A percentile compares a stretch with the other conserved stretches of the same genome.
Conservation (phyloP, 768 basidiomycete species). For the Chalciporus sphaerocephalus region DNA sequence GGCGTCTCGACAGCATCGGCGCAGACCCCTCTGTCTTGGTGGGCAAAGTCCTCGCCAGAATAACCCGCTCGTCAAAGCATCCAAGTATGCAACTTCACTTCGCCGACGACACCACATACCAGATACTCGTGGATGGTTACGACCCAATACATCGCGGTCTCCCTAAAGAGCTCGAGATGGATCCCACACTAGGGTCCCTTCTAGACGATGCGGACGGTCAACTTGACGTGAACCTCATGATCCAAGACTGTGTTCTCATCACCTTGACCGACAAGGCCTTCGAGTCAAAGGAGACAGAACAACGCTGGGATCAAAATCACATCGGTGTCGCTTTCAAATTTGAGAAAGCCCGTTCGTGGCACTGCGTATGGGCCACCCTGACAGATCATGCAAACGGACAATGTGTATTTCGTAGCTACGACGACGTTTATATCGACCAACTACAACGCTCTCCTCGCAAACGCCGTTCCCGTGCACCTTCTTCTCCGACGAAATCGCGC, state of each 20-base stretch:
- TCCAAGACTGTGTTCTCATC: slow-evolving; percentile 51
- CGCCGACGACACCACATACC: slow-evolving; percentile 39
- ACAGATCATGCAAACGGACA: slow-evolving; percentile 45
- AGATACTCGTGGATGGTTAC: slow-evolving; percentile 62
- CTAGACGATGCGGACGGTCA: slow-evolving; percentile 38
- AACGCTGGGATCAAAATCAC: slow-evolving; percentile 36
- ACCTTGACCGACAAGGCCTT: slow-evolving; percentile 58
- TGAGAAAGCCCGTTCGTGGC: slow-evolving; percentile 46
- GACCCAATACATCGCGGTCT: slow-evolving; percentile 51
- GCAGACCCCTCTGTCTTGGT: slow-evolving; percentile 39
- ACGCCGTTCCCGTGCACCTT: slow-evolving; percentile 21
- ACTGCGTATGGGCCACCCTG: slow-evolving; percentile 62
- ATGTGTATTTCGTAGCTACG: slow-evolving; percentile 54
- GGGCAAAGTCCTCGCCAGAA: slow-evolving; percentile 42
- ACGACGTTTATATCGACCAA: slow-evolving; percentile 53
- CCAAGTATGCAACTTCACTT: slow-evolving; percentile 48
- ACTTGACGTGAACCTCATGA: slow-evolving; percentile 35
- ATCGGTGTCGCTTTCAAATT: slow-evolving; percentile 52
- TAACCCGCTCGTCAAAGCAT: slow-evolving; percentile 40
- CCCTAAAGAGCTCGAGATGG: slow-evolving; percentile 58
- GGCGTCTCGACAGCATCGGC: slow-evolving; percentile 32
- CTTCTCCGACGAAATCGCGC: slow-evolving; percentile 22
- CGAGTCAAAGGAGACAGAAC: slow-evolving; percentile 32
- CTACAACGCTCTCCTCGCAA: slow-evolving; percentile 42
- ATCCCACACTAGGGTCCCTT: slow-evolving; percentile 37